Conservation (phyloP, 805 yeast genomes). For the Wickerhamomyces bisporus region DNA sequence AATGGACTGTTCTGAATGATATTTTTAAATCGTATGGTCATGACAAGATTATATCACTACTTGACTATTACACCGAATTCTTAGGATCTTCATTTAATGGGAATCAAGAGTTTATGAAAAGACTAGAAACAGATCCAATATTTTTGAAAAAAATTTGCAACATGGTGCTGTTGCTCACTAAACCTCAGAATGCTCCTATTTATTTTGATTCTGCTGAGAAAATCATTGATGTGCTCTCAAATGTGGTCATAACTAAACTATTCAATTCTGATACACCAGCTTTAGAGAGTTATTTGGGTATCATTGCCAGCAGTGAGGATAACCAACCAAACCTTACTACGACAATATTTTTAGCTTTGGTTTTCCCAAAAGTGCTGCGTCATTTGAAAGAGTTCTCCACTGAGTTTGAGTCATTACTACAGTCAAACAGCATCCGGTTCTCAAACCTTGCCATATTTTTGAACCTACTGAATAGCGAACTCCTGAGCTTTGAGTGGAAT, state of each 20-base stretch:
- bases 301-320: constrained; percentile 12
- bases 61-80: constrained; percentile 21
- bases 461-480: constrained; percentile 14
- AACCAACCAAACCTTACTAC: constrained; percentile 10
- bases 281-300: constrained; percentile 16
- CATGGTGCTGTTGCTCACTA: constrained; percentile 25
- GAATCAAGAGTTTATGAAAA: constrained; percentile 20
- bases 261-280: constrained; percentile 18
- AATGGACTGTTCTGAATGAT: constrained; percentile 32
- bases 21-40: constrained; percentile 32
- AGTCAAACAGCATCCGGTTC: constrained; percentile 16
- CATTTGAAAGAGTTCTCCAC: constrained; percentile 27
- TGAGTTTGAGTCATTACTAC: constrained; percentile 17
- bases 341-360: constrained; percentile 15
- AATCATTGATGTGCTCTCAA: constrained; percentile 30
- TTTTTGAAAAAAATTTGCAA: constrained; percentile 23
- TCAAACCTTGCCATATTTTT: constrained; percentile 18
- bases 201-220: constrained; percentile 27
- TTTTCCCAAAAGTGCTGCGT: constrained; percentile 25
- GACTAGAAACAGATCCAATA: constrained; percentile 27
- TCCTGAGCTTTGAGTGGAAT: constrained; percentile 22
- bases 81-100: constrained; percentile 24
- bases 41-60: constrained; percentile 24
- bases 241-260: constrained; percentile 31
- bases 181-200: constrained; percentile 27